Base-by-base conservation (phyloP, 495 filamentous ascomycete species). In the Tuber umbilicatum region DNA sequence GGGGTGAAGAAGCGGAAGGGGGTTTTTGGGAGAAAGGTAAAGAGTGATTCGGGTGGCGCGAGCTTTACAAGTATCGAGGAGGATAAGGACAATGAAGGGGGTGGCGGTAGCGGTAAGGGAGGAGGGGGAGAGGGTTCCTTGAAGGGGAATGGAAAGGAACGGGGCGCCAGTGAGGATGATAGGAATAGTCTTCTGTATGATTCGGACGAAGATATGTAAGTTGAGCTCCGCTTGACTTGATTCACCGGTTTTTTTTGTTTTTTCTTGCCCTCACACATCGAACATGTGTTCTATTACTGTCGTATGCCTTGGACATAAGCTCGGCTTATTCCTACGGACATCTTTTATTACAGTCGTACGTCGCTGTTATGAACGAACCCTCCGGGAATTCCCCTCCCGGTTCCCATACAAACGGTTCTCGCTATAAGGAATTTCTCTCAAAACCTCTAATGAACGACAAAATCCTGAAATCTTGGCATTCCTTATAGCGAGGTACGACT, bases 191-290 rank as follows among this genome's bases (percentile, higher is more conserved):
- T 92, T 31, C 80, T 91, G 75, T 88, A 91, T 79, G 91, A 92
- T 81, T 91, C 90, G 12, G 91, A 93, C 68, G 84, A 85, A 31
- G 91, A 91, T 76, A 84, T 85, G 91, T 93, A 86, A 88, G 90
- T 87, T 27, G 60, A 74, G 68, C 38, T 73, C 74, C 77, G 71
- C 73, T 43, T 76, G 74, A 73, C 69, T 75, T 74, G 80, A 76
- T 60, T 73, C 41, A 43, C 71, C 17, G 39, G 69, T 70, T 68
- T 50, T 68, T 70, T 38, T 73, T 73, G 60, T 38, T 38, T 69
- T 21, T 67, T 69, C 43, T 41, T 19, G 38, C 75, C 39, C 21
- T 43, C 37, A 37, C 55, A 64, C 78, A n/a, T n/a, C 73, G 71
- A 77, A 60, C 71, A 72, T 73, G 55, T 80, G 55, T 73, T 76